Percentiles rank a stretch among this genome's conserved stretches.
Evolutionary conservation across 768 basidiomycete species (phyloP).

Genomic region (Saitozyma podzolica): DNA sequence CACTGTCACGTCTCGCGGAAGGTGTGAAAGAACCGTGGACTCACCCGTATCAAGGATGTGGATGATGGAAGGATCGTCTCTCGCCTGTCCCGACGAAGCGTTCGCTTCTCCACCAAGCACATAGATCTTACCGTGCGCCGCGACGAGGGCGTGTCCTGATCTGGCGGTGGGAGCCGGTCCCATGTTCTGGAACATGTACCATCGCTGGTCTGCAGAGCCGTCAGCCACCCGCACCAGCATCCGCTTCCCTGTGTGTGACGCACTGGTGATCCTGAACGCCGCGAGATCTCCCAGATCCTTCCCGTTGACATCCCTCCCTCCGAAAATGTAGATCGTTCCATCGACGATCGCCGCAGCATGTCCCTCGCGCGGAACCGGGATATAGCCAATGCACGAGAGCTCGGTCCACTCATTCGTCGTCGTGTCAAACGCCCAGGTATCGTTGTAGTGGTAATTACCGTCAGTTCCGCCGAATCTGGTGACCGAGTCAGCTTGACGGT

Average conservation of each 20-base stretch:
- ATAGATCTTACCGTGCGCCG: slow-evolving; percentile 76
- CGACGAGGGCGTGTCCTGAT: slow-evolving; percentile 98
- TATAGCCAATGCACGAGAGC: slow-evolving; percentile 91
- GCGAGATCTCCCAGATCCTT: slow-evolving; percentile 92
- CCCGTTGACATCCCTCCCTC: slow-evolving; percentile 93
- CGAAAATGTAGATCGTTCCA: slow-evolving; percentile 96
- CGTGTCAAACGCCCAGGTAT: slow-evolving; percentile 93
- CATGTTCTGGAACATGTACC: slow-evolving; percentile 99
- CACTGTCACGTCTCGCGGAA: slow-evolving; percentile 54
- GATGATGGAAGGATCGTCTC: slow-evolving; percentile 77
- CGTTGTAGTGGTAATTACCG: slow-evolving; percentile 98
- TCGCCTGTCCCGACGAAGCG: slow-evolving; percentile 63
- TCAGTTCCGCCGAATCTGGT: slow-evolving; percentile 93
- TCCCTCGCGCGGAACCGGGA: slow-evolving; percentile 91
- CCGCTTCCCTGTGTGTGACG: slow-evolving; percentile 46
- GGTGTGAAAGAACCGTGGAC: slow-evolving; percentile 47
- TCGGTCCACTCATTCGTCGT: slow-evolving; percentile 81
- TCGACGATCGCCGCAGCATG: slow-evolving; percentile 95
- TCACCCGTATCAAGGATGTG: slow-evolving; percentile 92
- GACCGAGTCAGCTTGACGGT: neutral
- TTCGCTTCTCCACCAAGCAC: slow-evolving; percentile 91
- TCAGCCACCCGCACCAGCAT: slow-evolving; percentile 5
- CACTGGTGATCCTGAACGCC: slow-evolving; percentile 96
- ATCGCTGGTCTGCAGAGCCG: slow-evolving; percentile 73
- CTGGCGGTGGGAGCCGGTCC: slow-evolving; percentile 89